phyloP scores from a whole-genome alignment of 306 rosid genomes.

The Begonia peltatifolia region DNA sequence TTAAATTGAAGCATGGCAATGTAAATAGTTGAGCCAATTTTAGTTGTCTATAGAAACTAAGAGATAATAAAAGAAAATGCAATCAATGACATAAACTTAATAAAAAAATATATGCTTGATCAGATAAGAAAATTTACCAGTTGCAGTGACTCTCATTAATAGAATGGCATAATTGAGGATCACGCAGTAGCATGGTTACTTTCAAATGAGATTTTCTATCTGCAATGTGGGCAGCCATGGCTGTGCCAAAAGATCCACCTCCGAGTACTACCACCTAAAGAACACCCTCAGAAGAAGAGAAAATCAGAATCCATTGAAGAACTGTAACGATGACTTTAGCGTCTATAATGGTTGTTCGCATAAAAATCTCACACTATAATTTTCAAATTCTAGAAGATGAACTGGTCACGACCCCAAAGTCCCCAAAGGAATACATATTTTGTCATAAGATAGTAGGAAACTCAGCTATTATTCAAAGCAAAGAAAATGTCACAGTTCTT shows the following conservation, averaged over 20 bases:
- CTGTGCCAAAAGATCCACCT: slow-evolving; percentile 94
- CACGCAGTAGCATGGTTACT: slow-evolving; percentile 75
- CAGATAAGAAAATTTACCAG: slow-evolving; percentile 25
- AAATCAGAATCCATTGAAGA: slow-evolving; percentile 2
- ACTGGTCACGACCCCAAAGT: no score
- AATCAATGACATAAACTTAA: neutral
- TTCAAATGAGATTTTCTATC: slow-evolving; percentile 61
- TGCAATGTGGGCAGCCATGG: slow-evolving; percentile 95
- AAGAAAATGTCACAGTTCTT: no score
- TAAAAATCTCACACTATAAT: no score
- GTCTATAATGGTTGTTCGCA: no score
- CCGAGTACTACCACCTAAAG: slow-evolving; percentile 82
- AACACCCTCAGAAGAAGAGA: neutral
- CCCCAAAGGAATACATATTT: no score
- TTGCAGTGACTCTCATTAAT: slow-evolving; percentile 50
- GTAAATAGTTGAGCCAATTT: neutral
- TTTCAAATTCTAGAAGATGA: no score
- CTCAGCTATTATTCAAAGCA: no score
- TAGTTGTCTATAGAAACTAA: no score
- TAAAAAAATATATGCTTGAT: neutral
- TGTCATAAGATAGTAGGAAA: no score
- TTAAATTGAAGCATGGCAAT: neutral
- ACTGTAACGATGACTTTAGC: neutral
- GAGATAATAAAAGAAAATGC: neutral
- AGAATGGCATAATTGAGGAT: slow-evolving; percentile 65